Evolutionary conservation across 768 basidiomycete species (phyloP), one percentile per base, ranked within the genome.

Genomic region (Trametes coccinea): DNA sequence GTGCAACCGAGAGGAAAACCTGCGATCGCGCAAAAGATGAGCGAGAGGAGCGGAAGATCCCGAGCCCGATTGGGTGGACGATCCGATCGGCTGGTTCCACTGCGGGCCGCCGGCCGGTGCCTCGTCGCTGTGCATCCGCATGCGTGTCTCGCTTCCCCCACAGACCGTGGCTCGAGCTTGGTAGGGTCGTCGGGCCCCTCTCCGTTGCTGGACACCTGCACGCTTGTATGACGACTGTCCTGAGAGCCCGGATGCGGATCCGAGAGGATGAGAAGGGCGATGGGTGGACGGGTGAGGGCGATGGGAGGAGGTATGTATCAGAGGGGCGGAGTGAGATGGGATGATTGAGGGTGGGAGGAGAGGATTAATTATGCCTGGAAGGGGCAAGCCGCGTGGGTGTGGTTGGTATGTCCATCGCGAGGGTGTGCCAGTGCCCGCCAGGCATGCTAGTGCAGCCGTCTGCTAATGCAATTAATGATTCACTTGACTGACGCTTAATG

Each of bases 1-100:
- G 34, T 27, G 34, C 17, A 41, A 37, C 17, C 13, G 46, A 17
- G 30, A 60, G 37, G 46, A 50, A 33, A 47, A 45, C 13, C 29
- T 44, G 49, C 37, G 56, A 63, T 45, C 48, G 60, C 27, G 43
- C 39, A 50, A 53, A 56, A 56, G 59, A 51, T 47, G 41, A 47
- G 43, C 45, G 49, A 34, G 41, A 45, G 61, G 43, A 16, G 53
- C 63, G 58, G 58, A 17, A 34, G 41, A 34, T 51, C 49, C 57
- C 57, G 57, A n/a, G 33, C 41, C 57, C 57, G 57, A 59, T 59
- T 16, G 1, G 49, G 51, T 59, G 49, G 56, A 57, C 33, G 27
- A 14, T 5, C 56, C 56, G 56, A 57, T 57, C 56, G 48, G 27
- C 14, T 37, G 54, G 52, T 49, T 6, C 13, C 14, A 43, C 14